phyloP scores from a whole-genome alignment of 2,329 filamentous ascomycete species.

The Clonostachys rosea region DNA sequence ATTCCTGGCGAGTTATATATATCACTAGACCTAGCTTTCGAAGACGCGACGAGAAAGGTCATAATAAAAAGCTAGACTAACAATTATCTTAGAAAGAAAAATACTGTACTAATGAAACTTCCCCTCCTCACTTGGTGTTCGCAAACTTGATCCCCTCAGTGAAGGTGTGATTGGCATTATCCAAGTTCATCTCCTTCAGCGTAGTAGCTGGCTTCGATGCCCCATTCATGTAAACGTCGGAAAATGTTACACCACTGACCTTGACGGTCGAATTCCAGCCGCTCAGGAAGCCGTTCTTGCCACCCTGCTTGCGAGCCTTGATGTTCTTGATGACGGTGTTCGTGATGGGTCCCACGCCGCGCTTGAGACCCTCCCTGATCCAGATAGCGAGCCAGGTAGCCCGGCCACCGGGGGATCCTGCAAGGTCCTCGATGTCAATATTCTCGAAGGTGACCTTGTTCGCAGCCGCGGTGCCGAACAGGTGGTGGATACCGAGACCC shows the following conservation, averaged over 20 bases:
- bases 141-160: too few species aligned
- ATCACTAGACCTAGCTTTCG: too few species aligned
- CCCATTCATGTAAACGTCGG: neutral
- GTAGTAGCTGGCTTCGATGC: neutral
- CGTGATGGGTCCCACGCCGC: constrained; percentile 1
- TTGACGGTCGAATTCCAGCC: neutral
- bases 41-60: too few species aligned
- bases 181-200: constrained; percentile 1
- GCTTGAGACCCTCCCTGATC: neutral
- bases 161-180: neutral
- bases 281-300: neutral
- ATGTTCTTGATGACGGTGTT: neutral
- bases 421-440: constrained; percentile 1
- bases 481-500: constrained; percentile 1
- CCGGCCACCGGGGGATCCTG: neutral
- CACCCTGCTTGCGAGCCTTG: neutral
- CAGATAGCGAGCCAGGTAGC: constrained; percentile 1
- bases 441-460: constrained; percentile 1
- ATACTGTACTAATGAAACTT: too few species aligned
- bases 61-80: too few species aligned
- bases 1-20: too few species aligned
- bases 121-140: too few species aligned
- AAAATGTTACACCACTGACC: neutral
- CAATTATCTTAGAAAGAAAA: too few species aligned
- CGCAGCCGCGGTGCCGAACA: neutral